Conservation (phyloP, 179 eudicot species). For the Silene coronaria region DNA sequence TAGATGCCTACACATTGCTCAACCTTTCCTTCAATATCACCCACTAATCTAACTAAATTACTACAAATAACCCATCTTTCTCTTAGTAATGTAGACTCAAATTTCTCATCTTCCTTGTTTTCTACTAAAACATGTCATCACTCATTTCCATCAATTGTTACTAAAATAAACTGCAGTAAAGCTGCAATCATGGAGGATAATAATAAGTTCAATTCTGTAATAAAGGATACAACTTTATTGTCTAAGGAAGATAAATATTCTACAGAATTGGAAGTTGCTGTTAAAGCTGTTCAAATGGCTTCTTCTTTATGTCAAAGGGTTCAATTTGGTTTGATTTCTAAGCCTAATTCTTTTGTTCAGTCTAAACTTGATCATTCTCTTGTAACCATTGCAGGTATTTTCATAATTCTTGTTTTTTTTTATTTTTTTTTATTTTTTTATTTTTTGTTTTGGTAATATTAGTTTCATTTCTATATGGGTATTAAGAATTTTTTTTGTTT, state of each 20-base stretch:
- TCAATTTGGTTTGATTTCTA: conserved; percentile 46
- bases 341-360: conserved; percentile 32
- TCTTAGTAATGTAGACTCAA: neutral
- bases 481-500: too few species aligned
- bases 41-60: neutral
- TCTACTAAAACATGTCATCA: neutral
- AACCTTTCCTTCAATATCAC: neutral
- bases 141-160: neutral
- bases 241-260: conserved; percentile 26
- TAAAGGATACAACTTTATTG: neutral
- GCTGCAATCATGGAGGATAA: conserved; percentile 18
- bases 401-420: neutral
- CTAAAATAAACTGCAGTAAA: conserved; percentile 1
- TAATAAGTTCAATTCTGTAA: neutral
- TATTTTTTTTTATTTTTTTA: conserved; percentile 7
- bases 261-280: conserved; percentile 66
- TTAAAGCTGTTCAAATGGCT: conserved; percentile 78
- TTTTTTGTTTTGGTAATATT: too few species aligned
- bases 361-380: conserved; percentile 81
- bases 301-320: conserved; percentile 61
- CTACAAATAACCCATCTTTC: conserved; percentile 12
- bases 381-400: conserved; percentile 77
- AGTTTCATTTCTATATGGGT: neutral
- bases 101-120: neutral
- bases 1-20: conserved; percentile 18